phyloP scores from a whole-genome alignment of 805 yeast genomes.

The Tetrapisispora namnaoensis region DNA sequence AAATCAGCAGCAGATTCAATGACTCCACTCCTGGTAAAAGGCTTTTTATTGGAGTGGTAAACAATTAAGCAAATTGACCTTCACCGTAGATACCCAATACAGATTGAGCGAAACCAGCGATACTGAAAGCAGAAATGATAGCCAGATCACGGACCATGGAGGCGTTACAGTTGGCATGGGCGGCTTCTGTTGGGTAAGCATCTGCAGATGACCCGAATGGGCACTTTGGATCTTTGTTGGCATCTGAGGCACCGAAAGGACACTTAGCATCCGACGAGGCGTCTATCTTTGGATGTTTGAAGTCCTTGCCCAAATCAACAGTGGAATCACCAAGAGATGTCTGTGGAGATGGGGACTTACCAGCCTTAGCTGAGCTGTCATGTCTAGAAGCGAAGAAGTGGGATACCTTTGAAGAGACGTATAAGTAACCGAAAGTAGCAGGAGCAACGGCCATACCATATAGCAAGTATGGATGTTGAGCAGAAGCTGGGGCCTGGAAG shows the following conservation, averaged over 20 bases:
- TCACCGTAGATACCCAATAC: conserved; percentile 30
- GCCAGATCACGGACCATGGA: conserved; percentile 12
- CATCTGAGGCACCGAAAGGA: conserved; percentile 5
- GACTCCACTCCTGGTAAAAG: not conserved
- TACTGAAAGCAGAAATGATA: conserved; percentile 11
- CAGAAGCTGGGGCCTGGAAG: conserved; percentile 42
- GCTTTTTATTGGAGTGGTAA: no score
- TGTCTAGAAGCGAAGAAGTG: not conserved
- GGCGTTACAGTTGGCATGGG: conserved; percentile 1
- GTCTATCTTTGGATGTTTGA: conserved; percentile 4
- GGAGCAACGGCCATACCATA: conserved; percentile 38
- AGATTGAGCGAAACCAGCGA: conserved; percentile 21
- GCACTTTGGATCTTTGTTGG: conserved; percentile 5
- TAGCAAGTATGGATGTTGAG: conserved; percentile 64
- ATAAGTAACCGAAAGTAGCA: conserved; percentile 11
- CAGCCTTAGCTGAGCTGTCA: not conserved
- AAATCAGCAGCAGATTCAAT: not conserved
- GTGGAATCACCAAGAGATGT: conserved; percentile 15
- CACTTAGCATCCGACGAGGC: not conserved
- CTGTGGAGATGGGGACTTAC: conserved; percentile 3
- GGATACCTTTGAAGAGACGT: conserved; percentile 4
- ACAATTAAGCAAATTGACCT: conserved; percentile 15
- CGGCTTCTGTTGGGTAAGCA: conserved; percentile 1
- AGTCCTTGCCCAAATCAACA: conserved; percentile 20
- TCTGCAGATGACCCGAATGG: conserved; percentile 8